These are phyloP conservation scores for Forsythia viridissima DNA, from an alignment of 257 asterid genomes.

Conservation along the genomic window DNA sequence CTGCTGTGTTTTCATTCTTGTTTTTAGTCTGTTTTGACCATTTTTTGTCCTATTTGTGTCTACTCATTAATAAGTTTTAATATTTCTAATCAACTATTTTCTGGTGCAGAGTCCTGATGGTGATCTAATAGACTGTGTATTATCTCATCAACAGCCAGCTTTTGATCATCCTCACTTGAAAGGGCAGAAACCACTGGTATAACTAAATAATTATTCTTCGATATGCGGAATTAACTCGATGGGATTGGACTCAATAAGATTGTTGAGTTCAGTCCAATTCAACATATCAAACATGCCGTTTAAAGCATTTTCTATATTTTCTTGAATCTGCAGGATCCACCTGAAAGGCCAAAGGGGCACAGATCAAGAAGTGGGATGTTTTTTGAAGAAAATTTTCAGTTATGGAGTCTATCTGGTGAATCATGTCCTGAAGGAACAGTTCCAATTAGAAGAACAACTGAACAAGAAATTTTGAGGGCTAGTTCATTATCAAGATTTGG, in stretches of 20 bases:
- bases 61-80: not conserved
- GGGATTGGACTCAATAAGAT: not conserved
- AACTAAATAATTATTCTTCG: not conserved
- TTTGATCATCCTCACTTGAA: conserved; percentile 82
- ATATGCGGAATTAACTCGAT: not conserved
- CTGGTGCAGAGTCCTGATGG: conserved; percentile 86
- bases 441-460: conserved; percentile 79
- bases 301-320: not conserved
- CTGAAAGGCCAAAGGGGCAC: conserved; percentile 72
- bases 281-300: not conserved
- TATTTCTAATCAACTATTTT: not conserved
- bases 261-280: not conserved
- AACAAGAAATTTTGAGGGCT: conserved; percentile 66
- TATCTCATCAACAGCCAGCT: conserved; percentile 79
- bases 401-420: conserved; percentile 73
- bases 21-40: not conserved
- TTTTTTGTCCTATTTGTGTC: not conserved
- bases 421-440: conserved; percentile 79
- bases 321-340: conserved; percentile 63
- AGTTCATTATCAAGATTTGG: conserved; percentile 54
- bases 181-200: conserved; percentile 88
- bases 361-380: conserved; percentile 31
- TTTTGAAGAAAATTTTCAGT: conserved; percentile 55
- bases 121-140: conserved; percentile 81
- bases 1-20: not conserved